Base-by-base conservation (phyloP, 2,329 filamentous ascomycete genomes). In the Rhinocladiella similis region DNA sequence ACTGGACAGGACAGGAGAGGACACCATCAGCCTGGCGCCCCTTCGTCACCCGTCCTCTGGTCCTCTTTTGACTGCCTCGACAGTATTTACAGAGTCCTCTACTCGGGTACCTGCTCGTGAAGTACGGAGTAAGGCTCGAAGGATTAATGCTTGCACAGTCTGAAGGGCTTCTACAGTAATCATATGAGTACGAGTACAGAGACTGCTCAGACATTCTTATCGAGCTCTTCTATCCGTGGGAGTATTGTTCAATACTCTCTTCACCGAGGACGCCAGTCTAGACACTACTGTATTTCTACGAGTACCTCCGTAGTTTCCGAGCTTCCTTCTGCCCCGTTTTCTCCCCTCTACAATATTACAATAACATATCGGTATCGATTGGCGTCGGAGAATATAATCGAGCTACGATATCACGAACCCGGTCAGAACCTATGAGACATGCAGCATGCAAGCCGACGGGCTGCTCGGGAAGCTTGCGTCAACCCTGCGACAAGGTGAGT, bases 391-490 rank as follows among this genome's bases (percentile, higher is more conserved):
- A 46, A 46, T 46, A 16, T 7, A 3, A 7, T 41, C 7, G 25
- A 12, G 3, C 38, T 41, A 46, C 25, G 3, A n/a, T 29, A 16
- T 29, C 20, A 16, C 5, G 12, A 12, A n/a, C 43, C 43, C 16
- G 43, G 43, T 46, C 46, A 48, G 29, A 48, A 35, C 27, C 46
- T 48, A 38, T 22, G 16, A 38, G 13, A 14, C 27, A 20, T 6
- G 10, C 10, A 14, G 14, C 20, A n/a, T 25, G 19, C 42, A 2
- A 29, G n/a, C n/a, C n/a, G n/a, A n/a, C n/a, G n/a, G n/a, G n/a
- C n/a, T 14, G 39, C 16, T 14, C 43, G 27, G n/a, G 47, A 10
- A 50, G 33, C 47, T 50, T 50, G 47, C 47, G 47, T 50, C 47
- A 41, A 41, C 35, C 12, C 12, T 5, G 12, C 9, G 18, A 19